Conservation (phyloP, 208 protist genomes). For the Crithidia bombi region DNA sequence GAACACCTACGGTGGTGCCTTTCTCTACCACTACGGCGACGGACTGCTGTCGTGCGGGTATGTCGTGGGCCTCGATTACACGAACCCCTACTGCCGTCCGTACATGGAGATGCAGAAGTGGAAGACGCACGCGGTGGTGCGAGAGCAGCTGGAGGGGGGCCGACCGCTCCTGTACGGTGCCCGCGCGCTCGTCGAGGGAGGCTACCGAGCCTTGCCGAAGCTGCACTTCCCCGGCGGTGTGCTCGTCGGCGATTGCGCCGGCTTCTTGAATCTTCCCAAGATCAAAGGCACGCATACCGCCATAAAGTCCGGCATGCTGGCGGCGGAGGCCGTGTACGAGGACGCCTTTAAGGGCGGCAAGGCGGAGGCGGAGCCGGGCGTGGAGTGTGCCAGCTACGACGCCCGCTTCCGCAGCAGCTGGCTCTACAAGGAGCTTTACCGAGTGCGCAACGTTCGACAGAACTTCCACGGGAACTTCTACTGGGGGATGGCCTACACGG, state of each 20-base stretch:
- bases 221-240: constrained; percentile 95
- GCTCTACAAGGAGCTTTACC: constrained; percentile 94
- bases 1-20: constrained; percentile 96
- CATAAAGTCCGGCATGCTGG: constrained; percentile 94
- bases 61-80: constrained; percentile 98
- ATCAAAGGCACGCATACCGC: constrained; percentile 98
- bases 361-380: constrained; percentile 45
- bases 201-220: constrained; percentile 94
- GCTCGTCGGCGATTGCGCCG: constrained; percentile 96
- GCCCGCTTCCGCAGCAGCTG: constrained; percentile 91
- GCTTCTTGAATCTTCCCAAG: constrained; percentile 98
- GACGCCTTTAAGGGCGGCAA: constrained; percentile 69
- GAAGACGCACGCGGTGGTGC: constrained; percentile 92
- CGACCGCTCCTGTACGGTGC: constrained; percentile 95
- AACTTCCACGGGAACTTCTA: constrained; percentile 89
- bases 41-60: constrained; percentile 92
- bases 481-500: constrained; percentile 84
- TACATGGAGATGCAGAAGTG: constrained; percentile 97
- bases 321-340: constrained; percentile 88
- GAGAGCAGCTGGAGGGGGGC: constrained; percentile 88
- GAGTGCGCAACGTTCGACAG: constrained; percentile 95
- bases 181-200: constrained; percentile 96
- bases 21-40: constrained; percentile 96
- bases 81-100: constrained; percentile 95
- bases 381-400: constrained; percentile 84